Conservation (phyloP, 73 alveolate species). For the Durusdinium trenchii region DNA sequence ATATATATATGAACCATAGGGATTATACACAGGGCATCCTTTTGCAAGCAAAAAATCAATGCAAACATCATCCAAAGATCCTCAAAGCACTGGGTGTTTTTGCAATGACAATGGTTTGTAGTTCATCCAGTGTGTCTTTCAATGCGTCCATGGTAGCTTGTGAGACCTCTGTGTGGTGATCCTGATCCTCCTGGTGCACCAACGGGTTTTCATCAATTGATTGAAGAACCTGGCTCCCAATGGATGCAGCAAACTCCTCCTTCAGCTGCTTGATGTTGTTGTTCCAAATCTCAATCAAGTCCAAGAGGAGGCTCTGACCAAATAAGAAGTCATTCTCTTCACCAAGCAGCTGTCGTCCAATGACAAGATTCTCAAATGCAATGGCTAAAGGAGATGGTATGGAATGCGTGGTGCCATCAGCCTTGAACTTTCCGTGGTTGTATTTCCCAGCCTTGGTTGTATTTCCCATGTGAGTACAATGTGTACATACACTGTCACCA, state of each 20-base stretch:
- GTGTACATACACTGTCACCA: background rate
- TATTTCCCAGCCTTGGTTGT: background rate
- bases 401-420: constrained; percentile 23
- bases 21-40: background rate
- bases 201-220: background rate
- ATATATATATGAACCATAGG: background rate
- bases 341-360: constrained; percentile 13
- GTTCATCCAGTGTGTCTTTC: background rate
- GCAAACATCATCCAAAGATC: background rate
- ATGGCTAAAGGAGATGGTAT: background rate
- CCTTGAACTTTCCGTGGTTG: background rate
- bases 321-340: background rate
- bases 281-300: background rate
- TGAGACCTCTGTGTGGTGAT: background rate
- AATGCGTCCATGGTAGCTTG: background rate
- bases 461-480: background rate
- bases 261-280: background rate
- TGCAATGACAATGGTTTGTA: constrained; percentile 8
- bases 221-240: background rate
- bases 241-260: background rate
- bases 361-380: background rate
- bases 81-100: constrained; percentile 7
- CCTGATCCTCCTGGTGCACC: background rate
- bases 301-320: background rate
- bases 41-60: background rate